Evolutionary conservation across 148 eudicot genomes (phyloP), one percentile per base, ranked within the genome.

Genomic region (Oxyria digyna): DNA sequence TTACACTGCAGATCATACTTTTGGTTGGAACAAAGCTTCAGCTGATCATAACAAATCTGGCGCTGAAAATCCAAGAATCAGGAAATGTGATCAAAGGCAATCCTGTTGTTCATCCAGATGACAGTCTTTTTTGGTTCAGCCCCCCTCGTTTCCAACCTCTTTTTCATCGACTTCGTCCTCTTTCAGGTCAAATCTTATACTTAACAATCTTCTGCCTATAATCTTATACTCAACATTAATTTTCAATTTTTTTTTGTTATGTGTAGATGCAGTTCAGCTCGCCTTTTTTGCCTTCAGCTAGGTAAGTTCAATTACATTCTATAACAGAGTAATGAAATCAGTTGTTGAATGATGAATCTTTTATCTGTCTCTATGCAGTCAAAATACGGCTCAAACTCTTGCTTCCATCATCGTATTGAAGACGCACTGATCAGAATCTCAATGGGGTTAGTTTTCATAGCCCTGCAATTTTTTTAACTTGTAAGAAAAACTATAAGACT

Each of bases 61-160:
- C 79, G 4, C 27, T 77, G 37, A 73, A 74, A 54, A 84, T 81
- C 42, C 81, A 78, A 67, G 81, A 84, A 1, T 37, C 20, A 7
- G 84, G 83, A 35, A 74, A 79, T 7, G 78, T 84, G 40, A 73
- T 81, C 0, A 77, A 74, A 42, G 87, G 85, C 14, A 71, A 55
- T 14, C 82, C 79, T 12, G 77, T 79, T 64, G 87, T 84, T 46
- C 48, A 77, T 18, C 87, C 83, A 18, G 81, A 74, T 3, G 85
- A 84, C 57, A 80, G 79, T 17, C 80, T 84, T 50, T 84, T 81
- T 68, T 84, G 87, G 85, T 84, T 84, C 46, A 79, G 72, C 62
- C 74, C 78, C 38, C 87, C 85, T 15, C 75, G 79, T 4, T 80
- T 81, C 72, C 24, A 81, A 0, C 81, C n/a, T 84, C 24, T 73